Evolutionary conservation across 2,329 filamentous ascomycete genomes (phyloP).

Genomic region (Cercospora janseana): DNA sequence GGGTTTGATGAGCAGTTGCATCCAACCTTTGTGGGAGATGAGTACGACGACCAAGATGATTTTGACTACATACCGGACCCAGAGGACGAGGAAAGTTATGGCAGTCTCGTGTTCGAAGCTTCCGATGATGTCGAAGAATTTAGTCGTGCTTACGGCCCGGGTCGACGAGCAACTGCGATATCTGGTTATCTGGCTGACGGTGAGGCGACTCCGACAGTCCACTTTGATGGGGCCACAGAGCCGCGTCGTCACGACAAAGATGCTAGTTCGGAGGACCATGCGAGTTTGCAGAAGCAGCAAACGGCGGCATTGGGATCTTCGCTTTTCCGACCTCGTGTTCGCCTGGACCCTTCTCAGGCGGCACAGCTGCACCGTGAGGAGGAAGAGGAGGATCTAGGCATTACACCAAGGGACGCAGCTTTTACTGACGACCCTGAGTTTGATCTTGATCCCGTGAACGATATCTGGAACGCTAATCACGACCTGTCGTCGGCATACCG

Average conservation of each 20-base stretch:
- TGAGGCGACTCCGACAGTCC: background rate
- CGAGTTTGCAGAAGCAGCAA: background rate
- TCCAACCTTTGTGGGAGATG: background rate
- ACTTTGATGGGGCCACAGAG: conserved; percentile 4
- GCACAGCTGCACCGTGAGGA: background rate
- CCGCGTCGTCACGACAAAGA: background rate
- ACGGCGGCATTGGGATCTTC: background rate
- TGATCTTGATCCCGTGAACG: too few species aligned
- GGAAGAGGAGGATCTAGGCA: background rate
- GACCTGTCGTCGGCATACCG: too few species aligned
- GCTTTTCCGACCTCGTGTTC: background rate
- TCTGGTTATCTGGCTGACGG: conserved; percentile 3
- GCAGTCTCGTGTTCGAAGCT: background rate
- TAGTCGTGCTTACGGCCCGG: background rate
- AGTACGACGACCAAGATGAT: background rate
- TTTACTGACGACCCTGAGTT: background rate
- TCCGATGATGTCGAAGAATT: background rate
- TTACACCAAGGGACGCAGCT: background rate
- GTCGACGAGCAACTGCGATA: background rate
- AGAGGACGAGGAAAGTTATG: background rate
- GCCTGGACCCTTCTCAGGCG: background rate
- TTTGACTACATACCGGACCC: background rate
- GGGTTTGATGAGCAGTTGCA: background rate
- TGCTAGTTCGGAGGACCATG: background rate
- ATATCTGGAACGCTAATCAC: too few species aligned